Percentiles rank a stretch among this genome's conserved stretches.
These are phyloP conservation scores for Psilocybe cubensis DNA, from an alignment of 768 basidiomycete species.

Conservation along the genomic window DNA sequence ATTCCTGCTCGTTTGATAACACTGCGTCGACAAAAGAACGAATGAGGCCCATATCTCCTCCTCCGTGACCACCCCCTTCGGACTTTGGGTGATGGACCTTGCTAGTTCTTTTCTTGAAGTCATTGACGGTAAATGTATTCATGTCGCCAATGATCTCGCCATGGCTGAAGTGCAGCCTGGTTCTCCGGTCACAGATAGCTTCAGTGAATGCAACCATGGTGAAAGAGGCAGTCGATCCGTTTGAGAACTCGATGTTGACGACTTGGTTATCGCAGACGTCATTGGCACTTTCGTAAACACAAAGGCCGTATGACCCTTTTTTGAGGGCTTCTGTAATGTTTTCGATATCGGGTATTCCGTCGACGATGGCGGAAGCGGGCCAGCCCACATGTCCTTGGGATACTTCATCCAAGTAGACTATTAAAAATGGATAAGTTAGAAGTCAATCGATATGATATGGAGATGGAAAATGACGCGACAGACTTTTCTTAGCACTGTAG, in stretches of 20 bases:
- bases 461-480: constrained; percentile 24
- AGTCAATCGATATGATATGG: neutral
- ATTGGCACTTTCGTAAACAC: constrained; percentile 85
- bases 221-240: constrained; percentile 81
- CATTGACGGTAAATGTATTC: constrained; percentile 71
- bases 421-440: neutral
- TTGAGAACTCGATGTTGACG: constrained; percentile 86
- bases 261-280: constrained; percentile 93
- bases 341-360: constrained; percentile 87
- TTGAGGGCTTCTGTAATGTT: constrained; percentile 76
- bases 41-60: constrained; percentile 82
- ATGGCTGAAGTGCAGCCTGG: constrained; percentile 82
- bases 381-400: constrained; percentile 55
- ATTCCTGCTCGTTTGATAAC: constrained; percentile 58
- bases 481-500: constrained; percentile 88
- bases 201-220: constrained; percentile 89
- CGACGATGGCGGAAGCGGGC: constrained; percentile 73
- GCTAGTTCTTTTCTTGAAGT: constrained; percentile 64
- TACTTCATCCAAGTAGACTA: constrained; percentile 86
- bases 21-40: constrained; percentile 79
- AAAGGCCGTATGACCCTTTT: constrained; percentile 74
- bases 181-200: constrained; percentile 82
- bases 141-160: constrained; percentile 93
- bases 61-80: constrained; percentile 80
- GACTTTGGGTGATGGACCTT: constrained; percentile 50